These are phyloP conservation scores for Carex littledalei DNA, from an alignment of 176 grass and related monocot species.

Conservation along the genomic window DNA sequence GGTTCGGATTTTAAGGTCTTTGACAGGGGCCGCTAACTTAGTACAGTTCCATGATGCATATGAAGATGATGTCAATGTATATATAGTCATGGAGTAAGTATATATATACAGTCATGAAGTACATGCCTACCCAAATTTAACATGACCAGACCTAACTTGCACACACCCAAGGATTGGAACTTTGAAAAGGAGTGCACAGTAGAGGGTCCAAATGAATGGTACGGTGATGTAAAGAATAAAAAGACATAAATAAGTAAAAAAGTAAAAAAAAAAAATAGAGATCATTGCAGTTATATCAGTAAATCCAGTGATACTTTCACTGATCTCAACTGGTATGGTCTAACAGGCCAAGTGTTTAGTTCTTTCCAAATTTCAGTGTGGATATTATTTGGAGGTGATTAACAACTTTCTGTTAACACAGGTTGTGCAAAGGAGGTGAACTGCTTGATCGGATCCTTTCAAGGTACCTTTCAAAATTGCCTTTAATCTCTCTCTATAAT, in stretches of 20 bases:
- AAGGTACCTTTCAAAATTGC: constrained; percentile 31
- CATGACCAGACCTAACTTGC: neutral
- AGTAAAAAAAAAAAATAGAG: neutral
- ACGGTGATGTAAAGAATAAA: neutral
- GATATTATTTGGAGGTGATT: neutral
- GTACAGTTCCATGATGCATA: constrained; percentile 82
- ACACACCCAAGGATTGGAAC: neutral
- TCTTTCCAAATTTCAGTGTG: neutral
- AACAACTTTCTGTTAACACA: constrained; percentile 15
- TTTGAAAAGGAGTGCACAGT: neutral
- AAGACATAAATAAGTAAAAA: neutral
- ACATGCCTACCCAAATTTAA: constrained; percentile 6
- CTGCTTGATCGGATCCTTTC: constrained; percentile 40
- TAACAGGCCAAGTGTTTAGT: neutral
- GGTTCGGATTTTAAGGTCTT: constrained; percentile 77
- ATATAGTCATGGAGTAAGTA: constrained; percentile 95
- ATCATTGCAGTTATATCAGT: neutral
- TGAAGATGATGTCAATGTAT: constrained; percentile 94
- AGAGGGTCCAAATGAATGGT: neutral
- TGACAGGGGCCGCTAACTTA: constrained; percentile 65
- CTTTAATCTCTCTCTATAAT: neutral
- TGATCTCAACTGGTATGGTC: neutral
- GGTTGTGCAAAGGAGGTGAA: constrained; percentile 59
- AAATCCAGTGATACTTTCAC: neutral
- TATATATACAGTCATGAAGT: constrained; percentile 58